Evolutionary conservation across 2,329 filamentous ascomycete species (phyloP).

Genomic region (Pyricularia pennisetigena): DNA sequence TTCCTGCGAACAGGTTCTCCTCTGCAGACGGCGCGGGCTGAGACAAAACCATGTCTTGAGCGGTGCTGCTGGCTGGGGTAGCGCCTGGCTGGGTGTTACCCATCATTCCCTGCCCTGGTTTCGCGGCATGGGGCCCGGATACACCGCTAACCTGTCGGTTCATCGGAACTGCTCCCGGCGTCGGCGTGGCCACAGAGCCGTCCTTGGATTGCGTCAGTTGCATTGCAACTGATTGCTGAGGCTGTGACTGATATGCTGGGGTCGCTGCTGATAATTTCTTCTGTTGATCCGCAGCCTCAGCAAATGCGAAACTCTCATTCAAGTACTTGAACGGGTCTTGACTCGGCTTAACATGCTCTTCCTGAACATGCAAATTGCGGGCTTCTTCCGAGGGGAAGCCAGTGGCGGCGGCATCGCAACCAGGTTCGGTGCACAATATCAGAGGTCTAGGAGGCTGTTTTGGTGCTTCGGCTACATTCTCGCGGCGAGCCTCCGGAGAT

Average conservation of each 20-base stretch:
- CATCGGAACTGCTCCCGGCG: slow-evolving; percentile 41
- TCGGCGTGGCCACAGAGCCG: slow-evolving; percentile 30
- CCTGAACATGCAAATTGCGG: slow-evolving; percentile 40
- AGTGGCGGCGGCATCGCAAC: slow-evolving; percentile 39
- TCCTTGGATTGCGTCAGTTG: slow-evolving; percentile 29
- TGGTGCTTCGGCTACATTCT: slow-evolving; percentile 20
- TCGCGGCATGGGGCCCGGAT: neutral
- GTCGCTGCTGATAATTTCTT: slow-evolving; percentile 6
- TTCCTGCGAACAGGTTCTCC: slow-evolving; percentile 25
- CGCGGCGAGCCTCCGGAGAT: slow-evolving; percentile 34
- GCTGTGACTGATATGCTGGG: neutral
- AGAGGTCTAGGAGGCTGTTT: slow-evolving; percentile 27
- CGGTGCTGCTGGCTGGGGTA: neutral
- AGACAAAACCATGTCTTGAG: neutral
- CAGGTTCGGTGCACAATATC: slow-evolving; percentile 40
- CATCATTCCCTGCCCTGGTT: slow-evolving; percentile 17
- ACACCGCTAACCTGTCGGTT: slow-evolving; percentile 34
- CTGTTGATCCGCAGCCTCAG: slow-evolving; percentile 36
- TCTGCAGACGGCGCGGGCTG: slow-evolving; percentile 8
- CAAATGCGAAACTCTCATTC: slow-evolving; percentile 35
- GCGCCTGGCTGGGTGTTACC: slow-evolving; percentile 8
- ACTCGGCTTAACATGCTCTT: slow-evolving; percentile 48
- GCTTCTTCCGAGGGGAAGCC: slow-evolving; percentile 46
- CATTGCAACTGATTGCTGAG: slow-evolving; percentile 24
- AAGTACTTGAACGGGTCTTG: slow-evolving; percentile 45